These are phyloP conservation scores for Pseudozyma thailandica DNA, from an alignment of 1,284 basidiomycete species.

Conservation along the genomic window DNA sequence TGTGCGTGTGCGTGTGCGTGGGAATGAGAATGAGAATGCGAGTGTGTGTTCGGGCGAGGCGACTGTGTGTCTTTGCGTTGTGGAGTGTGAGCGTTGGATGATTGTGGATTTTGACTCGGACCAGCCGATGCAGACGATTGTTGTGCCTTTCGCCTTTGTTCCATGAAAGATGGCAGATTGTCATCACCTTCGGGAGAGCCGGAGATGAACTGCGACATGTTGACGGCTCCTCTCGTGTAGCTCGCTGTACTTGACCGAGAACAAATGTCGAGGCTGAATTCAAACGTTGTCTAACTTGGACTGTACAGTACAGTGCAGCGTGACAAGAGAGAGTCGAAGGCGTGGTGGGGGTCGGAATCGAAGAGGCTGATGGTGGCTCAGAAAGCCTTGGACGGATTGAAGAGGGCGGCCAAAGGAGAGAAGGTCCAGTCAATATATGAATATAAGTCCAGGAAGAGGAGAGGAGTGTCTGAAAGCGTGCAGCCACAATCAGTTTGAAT, in stretches of 20 bases:
- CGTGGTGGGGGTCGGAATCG: no score
- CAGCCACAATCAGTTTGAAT: no score
- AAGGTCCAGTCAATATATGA: no score
- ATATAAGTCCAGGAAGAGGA: no score
- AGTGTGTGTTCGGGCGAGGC: slow-evolving; percentile 3
- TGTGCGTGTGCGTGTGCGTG: slow-evolving; percentile 11
- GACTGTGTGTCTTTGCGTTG: slow-evolving; percentile 21
- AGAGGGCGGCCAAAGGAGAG: no score
- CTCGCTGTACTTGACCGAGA: neutral
- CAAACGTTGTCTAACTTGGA: no score
- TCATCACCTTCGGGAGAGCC: slow-evolving; percentile 44
- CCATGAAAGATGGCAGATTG: slow-evolving; percentile 39
- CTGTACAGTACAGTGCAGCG: no score
- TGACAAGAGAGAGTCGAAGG: no score
- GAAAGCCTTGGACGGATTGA: no score
- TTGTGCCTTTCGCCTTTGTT: slow-evolving; percentile 15
- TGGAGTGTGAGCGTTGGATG: neutral
- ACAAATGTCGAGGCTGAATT: no score
- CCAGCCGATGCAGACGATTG: slow-evolving; percentile 13
- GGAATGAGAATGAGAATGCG: slow-evolving; percentile 1
- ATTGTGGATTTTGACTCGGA: slow-evolving; percentile 18
- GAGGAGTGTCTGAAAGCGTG: no score
- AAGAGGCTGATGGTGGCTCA: no score
- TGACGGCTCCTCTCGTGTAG: neutral
- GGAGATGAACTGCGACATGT: slow-evolving; percentile 40